phyloP scores from a whole-genome alignment of 2,329 filamentous ascomycete genomes.

The Coccinonectria pachysandricola region DNA sequence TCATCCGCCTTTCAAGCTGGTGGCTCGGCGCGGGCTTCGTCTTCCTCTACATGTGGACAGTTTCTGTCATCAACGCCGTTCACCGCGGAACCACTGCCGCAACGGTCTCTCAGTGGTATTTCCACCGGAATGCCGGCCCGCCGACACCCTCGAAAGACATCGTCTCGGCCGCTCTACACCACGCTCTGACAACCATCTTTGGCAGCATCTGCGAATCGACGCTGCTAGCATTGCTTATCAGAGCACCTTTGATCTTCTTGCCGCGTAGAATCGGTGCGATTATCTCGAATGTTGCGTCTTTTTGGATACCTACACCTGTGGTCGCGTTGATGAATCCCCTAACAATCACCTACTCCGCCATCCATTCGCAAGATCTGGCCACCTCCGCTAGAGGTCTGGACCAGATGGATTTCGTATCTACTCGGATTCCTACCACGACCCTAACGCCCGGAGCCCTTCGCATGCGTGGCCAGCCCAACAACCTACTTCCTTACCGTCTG shows the following conservation, averaged over 20 bases:
- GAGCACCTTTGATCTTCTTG: slow-evolving; percentile 75
- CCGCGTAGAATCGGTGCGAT: slow-evolving; percentile 57
- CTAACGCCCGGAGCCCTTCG: slow-evolving; percentile 46
- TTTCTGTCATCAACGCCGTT: slow-evolving; percentile 76
- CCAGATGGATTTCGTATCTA: slow-evolving; percentile 71
- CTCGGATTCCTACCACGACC: slow-evolving; percentile 63
- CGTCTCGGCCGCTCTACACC: slow-evolving; percentile 69
- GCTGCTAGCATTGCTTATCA: slow-evolving; percentile 66
- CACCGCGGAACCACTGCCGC: slow-evolving; percentile 88
- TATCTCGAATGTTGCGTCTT: slow-evolving; percentile 64
- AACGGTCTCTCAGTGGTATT: slow-evolving; percentile 98
- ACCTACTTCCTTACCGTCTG: slow-evolving; percentile 77
- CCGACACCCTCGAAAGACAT: slow-evolving; percentile 69
- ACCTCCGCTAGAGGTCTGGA: slow-evolving; percentile 69
- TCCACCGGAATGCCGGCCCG: slow-evolving; percentile 77
- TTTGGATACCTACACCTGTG: slow-evolving; percentile 75
- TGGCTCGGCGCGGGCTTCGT: slow-evolving; percentile 91
- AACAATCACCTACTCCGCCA: slow-evolving; percentile 83
- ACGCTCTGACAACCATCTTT: slow-evolving; percentile 78
- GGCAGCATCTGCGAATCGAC: slow-evolving; percentile 88
- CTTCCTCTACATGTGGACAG: slow-evolving; percentile 89
- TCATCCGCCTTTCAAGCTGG: slow-evolving; percentile 84
- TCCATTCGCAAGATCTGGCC: slow-evolving; percentile 77
- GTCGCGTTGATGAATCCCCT: slow-evolving; percentile 82
- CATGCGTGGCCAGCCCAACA: slow-evolving; percentile 32